These are phyloP conservation scores for Nigrospora oryzae DNA, from an alignment of 2,329 filamentous ascomycete genomes.

Conservation along the genomic window DNA sequence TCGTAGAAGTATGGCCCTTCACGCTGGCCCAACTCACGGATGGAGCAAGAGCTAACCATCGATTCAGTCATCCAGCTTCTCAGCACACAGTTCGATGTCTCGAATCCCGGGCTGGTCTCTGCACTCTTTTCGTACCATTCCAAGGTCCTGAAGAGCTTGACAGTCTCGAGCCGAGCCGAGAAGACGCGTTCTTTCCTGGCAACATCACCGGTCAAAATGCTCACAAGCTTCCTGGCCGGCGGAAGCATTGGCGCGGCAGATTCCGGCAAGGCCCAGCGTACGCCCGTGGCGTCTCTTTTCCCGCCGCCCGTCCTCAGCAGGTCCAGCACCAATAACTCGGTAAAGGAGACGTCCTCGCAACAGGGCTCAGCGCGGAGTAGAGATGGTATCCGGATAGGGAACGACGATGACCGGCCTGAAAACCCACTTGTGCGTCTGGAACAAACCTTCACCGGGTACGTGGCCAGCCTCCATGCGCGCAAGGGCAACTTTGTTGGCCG, in stretches of 20 bases:
- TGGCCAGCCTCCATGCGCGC: conserved; percentile 71
- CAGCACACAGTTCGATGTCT: conserved; percentile 59
- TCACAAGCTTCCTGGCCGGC: conserved; percentile 72
- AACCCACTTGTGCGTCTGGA: conserved; percentile 69
- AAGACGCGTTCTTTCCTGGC: conserved; percentile 63
- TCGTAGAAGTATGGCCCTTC: conserved; percentile 53
- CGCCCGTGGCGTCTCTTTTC: conserved; percentile 28
- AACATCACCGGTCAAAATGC: conserved; percentile 82
- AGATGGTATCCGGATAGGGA: conserved; percentile 29
- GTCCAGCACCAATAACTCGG: conserved; percentile 24
- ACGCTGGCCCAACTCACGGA: background rate
- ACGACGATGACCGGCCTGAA: conserved; percentile 46
- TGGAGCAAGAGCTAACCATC: conserved; percentile 21
- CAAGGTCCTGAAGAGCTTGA: conserved; percentile 65
- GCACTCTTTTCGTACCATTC: conserved; percentile 70
- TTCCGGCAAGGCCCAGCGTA: conserved; percentile 29
- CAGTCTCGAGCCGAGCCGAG: conserved; percentile 52
- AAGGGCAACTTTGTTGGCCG: conserved; percentile 82
- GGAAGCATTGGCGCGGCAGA: conserved; percentile 29
- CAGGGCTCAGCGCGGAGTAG: conserved; percentile 45
- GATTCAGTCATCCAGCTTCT: conserved; percentile 61
- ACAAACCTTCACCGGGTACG: conserved; percentile 76
- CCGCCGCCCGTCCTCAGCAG: conserved; percentile 20
- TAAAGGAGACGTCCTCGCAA: conserved; percentile 41
- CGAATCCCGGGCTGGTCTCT: conserved; percentile 55